Evolutionary conservation across 2,329 filamentous ascomycete species (phyloP), one percentile per base, ranked within the genome.

Genomic region (Fusarium xylarioides): DNA sequence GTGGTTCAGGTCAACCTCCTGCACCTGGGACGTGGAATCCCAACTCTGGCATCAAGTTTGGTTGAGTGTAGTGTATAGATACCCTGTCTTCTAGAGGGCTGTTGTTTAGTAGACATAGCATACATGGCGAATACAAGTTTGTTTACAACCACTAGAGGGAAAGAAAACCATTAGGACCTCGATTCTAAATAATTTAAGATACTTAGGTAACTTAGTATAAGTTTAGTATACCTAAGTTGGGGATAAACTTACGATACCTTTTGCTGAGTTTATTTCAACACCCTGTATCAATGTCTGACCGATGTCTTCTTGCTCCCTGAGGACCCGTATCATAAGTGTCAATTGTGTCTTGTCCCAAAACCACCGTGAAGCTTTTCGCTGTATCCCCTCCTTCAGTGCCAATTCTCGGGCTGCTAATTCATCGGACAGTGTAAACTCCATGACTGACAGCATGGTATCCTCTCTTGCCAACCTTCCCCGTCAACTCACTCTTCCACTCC

Each of bases 1-100:
- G 76, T 23, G 44, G 76, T 43, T 78, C 76, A 35, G 78, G 75
- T 23, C 75, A 76, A 62, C 71, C 71, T 65, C 73, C 71, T 42
- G 57, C 76, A 6, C 78, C 77, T 4, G 85, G 86, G 40, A 87
- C 85, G 2, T 92, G 90, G 90, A 89, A 91, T 73, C 88, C 89
- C 3, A 86, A 80, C 47, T 83, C 85, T 43, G 89, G 89, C 7
- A 87, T 92, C 71, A 85, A 86, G 59, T 91, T 91, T 81, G 85
- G 85, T 1, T 87, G 50, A 75, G 42, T 59, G 54, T 7, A 37
- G 32, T 14, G 35, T 28, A 54, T 59, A 65, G 28, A 71, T 59
- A 68, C 43, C 44, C 52, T 42, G 40, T 28, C 12, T 55, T 21
- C n/a, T 23, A 44, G 28, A 57, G 43, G 34, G 26, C n/a, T 57